Evolutionary conservation across 352 stramenopile species (phyloP).

Genomic region (Phytopythium cucurbitacearum): DNA sequence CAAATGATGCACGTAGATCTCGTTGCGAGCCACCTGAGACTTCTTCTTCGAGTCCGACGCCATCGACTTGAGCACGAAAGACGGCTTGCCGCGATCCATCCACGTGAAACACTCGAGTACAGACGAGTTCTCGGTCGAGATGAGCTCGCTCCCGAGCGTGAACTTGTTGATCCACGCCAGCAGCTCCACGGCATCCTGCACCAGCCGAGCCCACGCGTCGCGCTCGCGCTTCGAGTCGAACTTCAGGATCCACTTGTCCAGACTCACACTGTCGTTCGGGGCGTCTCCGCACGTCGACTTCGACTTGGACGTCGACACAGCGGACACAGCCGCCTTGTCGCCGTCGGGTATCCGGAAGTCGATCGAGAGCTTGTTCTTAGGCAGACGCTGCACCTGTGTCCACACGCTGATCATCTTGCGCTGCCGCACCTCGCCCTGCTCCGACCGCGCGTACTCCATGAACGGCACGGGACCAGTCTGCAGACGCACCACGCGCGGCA

Average conservation of each 20-base stretch:
- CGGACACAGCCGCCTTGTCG: conserved; percentile 13
- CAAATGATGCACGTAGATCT: conserved; percentile 60
- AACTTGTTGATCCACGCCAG: conserved; percentile 71
- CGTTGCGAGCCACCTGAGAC: conserved; percentile 40
- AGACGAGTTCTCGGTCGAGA: conserved; percentile 47
- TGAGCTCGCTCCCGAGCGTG: conserved; percentile 50
- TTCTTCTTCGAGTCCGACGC: conserved; percentile 41
- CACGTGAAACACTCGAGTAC: conserved; percentile 63
- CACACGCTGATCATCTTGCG: conserved; percentile 55
- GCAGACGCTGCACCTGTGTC: conserved; percentile 52
- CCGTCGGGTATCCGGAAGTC: conserved; percentile 45
- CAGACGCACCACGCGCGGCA: conserved; percentile 52
- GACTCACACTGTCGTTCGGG: conserved; percentile 21
- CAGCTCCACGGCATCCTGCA: conserved; percentile 63
- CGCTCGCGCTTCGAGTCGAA: conserved; percentile 74
- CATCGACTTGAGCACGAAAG: conserved; percentile 68
- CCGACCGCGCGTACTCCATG: conserved; percentile 60
- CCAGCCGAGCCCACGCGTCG: conserved; percentile 52
- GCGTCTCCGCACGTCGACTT: conserved; percentile 7
- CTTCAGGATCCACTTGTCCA: conserved; percentile 62
- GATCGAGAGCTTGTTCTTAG: conserved; percentile 67
- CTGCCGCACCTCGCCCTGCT: conserved; percentile 51
- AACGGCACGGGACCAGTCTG: conserved; percentile 57
- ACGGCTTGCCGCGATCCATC: conserved; percentile 48
- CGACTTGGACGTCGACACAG: conserved; percentile 5